Evolutionary conservation across 2,329 filamentous ascomycete species (phyloP), one percentile per base, ranked within the genome.

Genomic region (Scytalidium sp.): DNA sequence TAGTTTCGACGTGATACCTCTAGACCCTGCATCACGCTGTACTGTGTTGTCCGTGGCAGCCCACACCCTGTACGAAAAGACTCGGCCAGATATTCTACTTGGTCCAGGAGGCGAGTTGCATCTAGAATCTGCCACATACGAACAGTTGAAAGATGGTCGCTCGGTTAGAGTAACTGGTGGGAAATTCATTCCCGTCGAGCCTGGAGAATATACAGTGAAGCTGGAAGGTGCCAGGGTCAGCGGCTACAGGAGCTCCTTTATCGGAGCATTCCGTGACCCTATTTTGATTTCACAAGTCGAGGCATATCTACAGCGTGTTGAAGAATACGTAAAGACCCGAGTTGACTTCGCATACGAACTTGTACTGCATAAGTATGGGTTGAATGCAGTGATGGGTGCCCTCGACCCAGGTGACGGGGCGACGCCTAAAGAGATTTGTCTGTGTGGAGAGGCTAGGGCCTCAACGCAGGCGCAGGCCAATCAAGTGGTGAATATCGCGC

Each of bases 61-160:
- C 0, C 77, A 80, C 51, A 73, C 75, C 0, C 58, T 81, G 13
- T 81, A 81, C 45, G 78, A 80, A 62, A 81, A 80, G 51, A 67
- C 70, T 0, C 58, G 77, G 13, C 76, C 78, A 0, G 78, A 80
- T 56, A 54, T 73, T 1, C 56, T 80, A 2, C 53, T 63, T 7
- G 78, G 77, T 0, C 78, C 78, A 0, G 78, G 77, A 0, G 78
- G 77, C 0, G 59, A 63, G 4, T 63, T 80, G 0, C 62, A 74
- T 36, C 60, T 80, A 0, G 61, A 64, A 0, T 41, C 61, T 1
- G 65, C 71, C 1, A 67, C 56, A 3, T 79, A 76, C 50, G 67
- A 75, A 50, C 68, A 75, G 53, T 53, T 56, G 0, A 70, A n/a
- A n/a, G n/a, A 71, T 45, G 52, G 62, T 1, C 59, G 66, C 6